A percentile compares a stretch with the other conserved stretches of the same genome.
These are phyloP conservation scores for Obelidium mucronatum DNA, from an alignment of 192 early-diverging fungal genomes.

Conservation along the genomic window DNA sequence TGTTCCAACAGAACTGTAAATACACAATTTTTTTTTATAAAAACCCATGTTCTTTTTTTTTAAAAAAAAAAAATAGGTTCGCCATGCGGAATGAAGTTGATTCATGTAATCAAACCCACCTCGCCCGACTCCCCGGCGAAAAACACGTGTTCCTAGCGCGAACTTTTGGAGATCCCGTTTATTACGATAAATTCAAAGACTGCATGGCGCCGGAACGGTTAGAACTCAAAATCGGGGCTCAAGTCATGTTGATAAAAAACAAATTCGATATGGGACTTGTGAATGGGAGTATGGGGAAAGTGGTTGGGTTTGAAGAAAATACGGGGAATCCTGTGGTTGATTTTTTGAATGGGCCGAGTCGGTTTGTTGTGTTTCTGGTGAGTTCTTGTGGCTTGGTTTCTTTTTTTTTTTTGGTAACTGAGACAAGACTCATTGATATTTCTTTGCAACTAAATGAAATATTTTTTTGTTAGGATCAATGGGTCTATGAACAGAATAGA, in stretches of 20 bases:
- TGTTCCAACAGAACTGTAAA: conserved; percentile 59
- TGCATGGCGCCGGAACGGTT: conserved; percentile 69
- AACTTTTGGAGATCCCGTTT: conserved; percentile 29
- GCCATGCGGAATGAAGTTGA: conserved; percentile 81
- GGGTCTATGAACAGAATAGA: background rate
- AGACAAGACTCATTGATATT: no score
- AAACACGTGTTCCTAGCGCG: conserved; percentile 9
- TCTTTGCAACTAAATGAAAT: no score
- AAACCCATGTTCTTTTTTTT: background rate
- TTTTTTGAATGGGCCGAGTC: conserved; percentile 35
- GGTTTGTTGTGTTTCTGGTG: conserved; percentile 9
- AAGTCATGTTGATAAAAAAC: conserved; percentile 83
- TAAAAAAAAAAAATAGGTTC: conserved; percentile 72
- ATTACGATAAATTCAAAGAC: conserved; percentile 43
- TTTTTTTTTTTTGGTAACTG: no score
- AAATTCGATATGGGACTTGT: conserved; percentile 42
- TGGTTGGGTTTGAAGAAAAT: conserved; percentile 42
- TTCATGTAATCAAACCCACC: conserved; percentile 61
- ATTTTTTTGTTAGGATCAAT: background rate
- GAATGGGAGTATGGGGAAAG: conserved; percentile 52
- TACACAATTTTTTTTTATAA: background rate
- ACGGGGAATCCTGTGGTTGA: conserved; percentile 40
- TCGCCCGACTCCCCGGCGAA: conserved; percentile 63
- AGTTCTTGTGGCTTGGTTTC: background rate
- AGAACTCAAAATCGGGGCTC: conserved; percentile 75